These are phyloP conservation scores for Geranium rotundifolium DNA, from an alignment of 345 rosid genomes.

Conservation along the genomic window DNA sequence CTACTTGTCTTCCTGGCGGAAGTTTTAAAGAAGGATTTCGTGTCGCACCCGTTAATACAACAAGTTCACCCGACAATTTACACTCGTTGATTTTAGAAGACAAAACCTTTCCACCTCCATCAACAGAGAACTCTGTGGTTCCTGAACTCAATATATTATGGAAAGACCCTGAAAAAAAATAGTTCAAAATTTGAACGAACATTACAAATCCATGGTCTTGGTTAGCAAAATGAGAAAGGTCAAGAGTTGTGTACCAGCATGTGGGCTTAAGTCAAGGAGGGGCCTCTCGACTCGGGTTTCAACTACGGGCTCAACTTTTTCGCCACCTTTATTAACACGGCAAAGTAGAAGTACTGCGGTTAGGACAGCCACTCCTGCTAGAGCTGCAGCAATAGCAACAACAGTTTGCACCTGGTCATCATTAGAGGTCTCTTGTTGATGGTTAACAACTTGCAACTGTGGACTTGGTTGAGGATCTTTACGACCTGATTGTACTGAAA, in stretches of 20 bases:
- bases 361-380: slow-evolving; percentile 38
- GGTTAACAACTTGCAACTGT: slow-evolving; percentile 3
- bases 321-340: slow-evolving; percentile 23
- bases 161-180: slow-evolving; percentile 44
- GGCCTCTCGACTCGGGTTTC: slow-evolving; percentile 54
- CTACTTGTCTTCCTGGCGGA: slow-evolving; percentile 39
- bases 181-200: neutral
- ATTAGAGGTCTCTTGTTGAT: slow-evolving; percentile 10
- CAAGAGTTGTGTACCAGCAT: slow-evolving; percentile 34
- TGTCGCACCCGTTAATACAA: slow-evolving; percentile 12
- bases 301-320: slow-evolving; percentile 25
- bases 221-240: neutral
- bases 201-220: neutral
- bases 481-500: neutral
- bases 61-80: slow-evolving; percentile 15
- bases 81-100: slow-evolving; percentile 13
- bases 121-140: slow-evolving; percentile 10
- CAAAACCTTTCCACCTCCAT: slow-evolving; percentile 11
- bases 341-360: slow-evolving; percentile 47
- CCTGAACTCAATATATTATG: slow-evolving; percentile 32
- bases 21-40: slow-evolving; percentile 23
- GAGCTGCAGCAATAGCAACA: slow-evolving; percentile 47
- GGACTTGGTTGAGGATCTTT: slow-evolving; percentile 17
- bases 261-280: slow-evolving; percentile 39
- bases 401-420: slow-evolving; percentile 18